These are phyloP conservation scores for Melastoma malabathricum DNA, from an alignment of 345 rosid genomes.

Conservation along the genomic window DNA sequence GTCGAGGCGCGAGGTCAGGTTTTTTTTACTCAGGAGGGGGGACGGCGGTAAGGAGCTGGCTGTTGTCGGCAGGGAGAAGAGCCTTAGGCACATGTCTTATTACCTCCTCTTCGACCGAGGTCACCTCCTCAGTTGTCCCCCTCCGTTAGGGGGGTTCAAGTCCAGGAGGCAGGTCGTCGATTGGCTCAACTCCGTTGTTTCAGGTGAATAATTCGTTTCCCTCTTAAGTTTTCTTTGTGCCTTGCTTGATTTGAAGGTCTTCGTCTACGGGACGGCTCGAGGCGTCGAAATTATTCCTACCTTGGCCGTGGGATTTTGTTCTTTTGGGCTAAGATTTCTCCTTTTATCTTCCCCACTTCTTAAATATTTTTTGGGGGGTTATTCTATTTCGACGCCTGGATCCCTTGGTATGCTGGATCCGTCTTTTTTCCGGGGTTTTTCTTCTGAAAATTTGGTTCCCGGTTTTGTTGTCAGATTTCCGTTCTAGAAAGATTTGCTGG, in stretches of 20 bases:
- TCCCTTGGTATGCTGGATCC: no score
- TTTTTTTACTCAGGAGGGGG: conserved; percentile 40
- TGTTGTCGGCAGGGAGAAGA: conserved; percentile 51
- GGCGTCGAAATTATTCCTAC: no score
- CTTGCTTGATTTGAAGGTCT: background rate
- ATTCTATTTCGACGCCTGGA: no score
- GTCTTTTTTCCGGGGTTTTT: no score
- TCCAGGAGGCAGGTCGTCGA: conserved; percentile 40
- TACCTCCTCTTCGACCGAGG: conserved; percentile 24
- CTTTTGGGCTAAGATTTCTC: no score
- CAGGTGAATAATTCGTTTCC: conserved; percentile 27
- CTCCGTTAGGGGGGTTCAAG: conserved; percentile 25
- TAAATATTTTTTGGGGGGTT: no score
- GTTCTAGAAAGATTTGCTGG: no score
- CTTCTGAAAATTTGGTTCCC: no score
- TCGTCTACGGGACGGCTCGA: background rate
- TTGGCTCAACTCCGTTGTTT: conserved; percentile 56
- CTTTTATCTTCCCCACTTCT: no score
- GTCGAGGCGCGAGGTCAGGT: conserved; percentile 45
- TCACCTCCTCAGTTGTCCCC: conserved; percentile 11
- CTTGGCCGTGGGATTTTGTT: no score
- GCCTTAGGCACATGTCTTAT: conserved; percentile 42
- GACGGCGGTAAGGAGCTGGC: conserved; percentile 57
- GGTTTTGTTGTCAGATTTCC: no score
- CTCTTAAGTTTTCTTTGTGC: background rate